Evolutionary conservation across 176 grass and related monocot species (phyloP).

Genomic region (Rhynchospora pubera): DNA sequence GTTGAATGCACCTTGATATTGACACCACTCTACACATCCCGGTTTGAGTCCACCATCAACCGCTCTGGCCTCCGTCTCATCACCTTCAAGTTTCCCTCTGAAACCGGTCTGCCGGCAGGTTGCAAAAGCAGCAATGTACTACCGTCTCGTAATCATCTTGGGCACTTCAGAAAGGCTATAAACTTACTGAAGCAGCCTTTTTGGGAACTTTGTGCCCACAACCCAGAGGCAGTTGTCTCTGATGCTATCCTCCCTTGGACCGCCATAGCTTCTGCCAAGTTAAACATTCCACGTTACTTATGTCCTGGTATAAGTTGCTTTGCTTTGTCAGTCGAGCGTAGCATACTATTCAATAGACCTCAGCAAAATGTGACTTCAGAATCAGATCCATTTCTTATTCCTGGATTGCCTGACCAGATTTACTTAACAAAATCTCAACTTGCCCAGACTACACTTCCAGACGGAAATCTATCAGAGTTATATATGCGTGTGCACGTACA

Average conservation of each 20-base stretch:
- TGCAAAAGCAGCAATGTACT: conserved; percentile 53
- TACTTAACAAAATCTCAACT: conserved; percentile 41
- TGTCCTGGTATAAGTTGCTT: conserved; percentile 62
- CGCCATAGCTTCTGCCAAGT: conserved; percentile 30
- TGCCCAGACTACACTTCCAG: conserved; percentile 49
- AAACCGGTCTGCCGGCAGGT: conserved; percentile 18
- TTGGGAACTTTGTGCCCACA: conserved; percentile 16
- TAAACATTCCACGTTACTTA: conserved; percentile 47
- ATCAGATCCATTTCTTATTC: conserved; percentile 43
- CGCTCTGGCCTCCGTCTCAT: background rate
- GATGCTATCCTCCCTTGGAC: conserved; percentile 61
- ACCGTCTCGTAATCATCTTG: conserved; percentile 36
- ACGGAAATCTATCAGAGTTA: conserved; percentile 34
- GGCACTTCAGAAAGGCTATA: conserved; percentile 32
- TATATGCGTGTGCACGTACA: conserved; percentile 27
- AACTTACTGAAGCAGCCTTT: conserved; percentile 54
- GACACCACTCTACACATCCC: background rate
- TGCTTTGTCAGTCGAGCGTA: conserved; percentile 48
- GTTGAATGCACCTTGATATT: conserved; percentile 6
- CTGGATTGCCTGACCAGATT: conserved; percentile 45
- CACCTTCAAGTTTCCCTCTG: background rate
- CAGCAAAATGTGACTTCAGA: conserved; percentile 30
- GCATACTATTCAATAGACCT: conserved; percentile 35
- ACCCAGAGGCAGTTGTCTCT: conserved; percentile 49
- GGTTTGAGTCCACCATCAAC: background rate